Base-by-base conservation (phyloP, 192 early-diverging fungal species). In the Mortierella alpina region DNA sequence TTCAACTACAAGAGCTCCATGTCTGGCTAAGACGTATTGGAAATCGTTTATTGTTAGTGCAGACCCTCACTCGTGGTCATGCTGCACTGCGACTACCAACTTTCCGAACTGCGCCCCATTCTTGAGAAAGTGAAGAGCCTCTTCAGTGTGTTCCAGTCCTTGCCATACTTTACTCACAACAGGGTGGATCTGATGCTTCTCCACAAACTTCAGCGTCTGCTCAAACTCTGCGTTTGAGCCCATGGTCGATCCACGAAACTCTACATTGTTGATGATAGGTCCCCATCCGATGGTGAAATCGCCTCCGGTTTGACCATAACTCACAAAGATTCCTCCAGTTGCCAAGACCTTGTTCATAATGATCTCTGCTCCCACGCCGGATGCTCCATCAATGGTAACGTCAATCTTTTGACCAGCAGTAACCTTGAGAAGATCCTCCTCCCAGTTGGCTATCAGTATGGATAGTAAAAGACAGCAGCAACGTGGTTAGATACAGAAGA, bases 341-440 rank as follows among this genome's bases (percentile, higher is more conserved):
- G 72, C 51, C 70, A 89, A 73, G 23, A 91, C 60, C 10, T 31
- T 31, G 31, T 73, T 73, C 6, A 75, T 59, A 71, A 87, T 90
- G 8, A 72, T 48, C 12, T 45, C 66, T 48, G 77, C 54, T 12
- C 85, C 82, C 10, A 83, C 77, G 40, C 91, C 92, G 31, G 90
- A 86, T 41, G 91, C 90, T 15, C 93, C 90, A 68, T 94, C 93
- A 60, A 94, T 87, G 5, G 93, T 73, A 17, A 84, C 78, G 50
- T 89, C 81, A 46, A 93, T 75, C 9, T 13, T 61, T 7, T 70
- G 69, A 10, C 72, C 73, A 12, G 55, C 68, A 15, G 83, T 51
- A 15, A 87, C 59, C 7, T 72, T 64, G 42, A 87, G 72, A 6
- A 92, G 70, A 14, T 89, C 66, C 17, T 48, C 61, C 10, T 69